Conservation (phyloP, 768 basidiomycete genomes). For the Naganishia kalamii region DNA sequence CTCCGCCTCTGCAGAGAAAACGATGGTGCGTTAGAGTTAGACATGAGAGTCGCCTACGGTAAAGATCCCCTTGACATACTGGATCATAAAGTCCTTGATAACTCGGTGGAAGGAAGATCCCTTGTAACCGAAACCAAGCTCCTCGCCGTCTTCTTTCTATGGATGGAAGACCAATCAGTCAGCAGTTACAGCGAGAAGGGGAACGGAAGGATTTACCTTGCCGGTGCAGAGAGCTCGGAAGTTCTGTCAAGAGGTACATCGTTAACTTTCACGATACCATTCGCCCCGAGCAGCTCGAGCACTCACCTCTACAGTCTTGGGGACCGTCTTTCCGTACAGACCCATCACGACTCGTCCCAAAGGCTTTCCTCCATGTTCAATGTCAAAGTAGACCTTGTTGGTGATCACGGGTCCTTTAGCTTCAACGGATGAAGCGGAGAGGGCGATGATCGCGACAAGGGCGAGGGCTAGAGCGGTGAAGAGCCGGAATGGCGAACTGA, state of each 20-base stretch:
- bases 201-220: slow-evolving; percentile 47
- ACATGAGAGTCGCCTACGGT: no score
- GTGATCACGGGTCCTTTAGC: slow-evolving; percentile 88
- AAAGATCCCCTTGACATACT: no score
- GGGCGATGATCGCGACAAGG: slow-evolving; percentile 41
- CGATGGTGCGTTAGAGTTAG: no score
- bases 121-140: slow-evolving; percentile 83
- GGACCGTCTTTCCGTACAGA: slow-evolving; percentile 69
- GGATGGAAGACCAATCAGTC: neutral
- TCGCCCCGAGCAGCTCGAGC: neutral
- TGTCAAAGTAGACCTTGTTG: slow-evolving; percentile 85
- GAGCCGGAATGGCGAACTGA: slow-evolving; percentile 23
- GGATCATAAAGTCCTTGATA: slow-evolving; percentile 80
- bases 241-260: slow-evolving; percentile 55
- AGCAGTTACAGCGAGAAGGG: neutral
- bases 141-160: slow-evolving; percentile 28
- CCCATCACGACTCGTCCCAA: slow-evolving; percentile 82
- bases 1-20: slow-evolving; percentile 71
- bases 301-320: slow-evolving; percentile 67
- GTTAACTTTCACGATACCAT: neutral
- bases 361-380: slow-evolving; percentile 81
- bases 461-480: slow-evolving; percentile 29
- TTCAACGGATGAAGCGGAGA: slow-evolving; percentile 50
- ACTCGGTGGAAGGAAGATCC: slow-evolving; percentile 95
- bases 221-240: slow-evolving; percentile 90